These are phyloP conservation scores for Mycogone perniciosa DNA, from an alignment of 2,329 filamentous ascomycete species.

Conservation along the genomic window DNA sequence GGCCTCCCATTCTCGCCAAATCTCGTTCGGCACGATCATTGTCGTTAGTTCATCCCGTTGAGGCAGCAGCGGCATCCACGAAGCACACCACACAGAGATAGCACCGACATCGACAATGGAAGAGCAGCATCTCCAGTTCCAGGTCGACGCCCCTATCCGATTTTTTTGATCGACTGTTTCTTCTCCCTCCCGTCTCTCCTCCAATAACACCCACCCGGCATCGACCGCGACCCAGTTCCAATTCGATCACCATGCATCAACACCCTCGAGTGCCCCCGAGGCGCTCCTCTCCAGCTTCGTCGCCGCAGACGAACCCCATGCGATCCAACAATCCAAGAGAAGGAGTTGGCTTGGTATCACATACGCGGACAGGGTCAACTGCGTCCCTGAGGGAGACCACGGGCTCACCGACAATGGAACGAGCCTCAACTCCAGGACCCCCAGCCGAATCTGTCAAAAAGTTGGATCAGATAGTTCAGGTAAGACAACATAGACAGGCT, in stretches of 20 bases:
- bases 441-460: slow-evolving; percentile 66
- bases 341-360: slow-evolving; percentile 31
- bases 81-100: background rate
- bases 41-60: background rate
- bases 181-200: slow-evolving; percentile 8
- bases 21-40: too few relatives aligned
- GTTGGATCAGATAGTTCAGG: slow-evolving; percentile 90
- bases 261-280: slow-evolving; percentile 71
- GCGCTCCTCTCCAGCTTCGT: slow-evolving; percentile 65
- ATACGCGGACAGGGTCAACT: slow-evolving; percentile 39
- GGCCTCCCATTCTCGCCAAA: background rate
- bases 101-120: slow-evolving; percentile 24
- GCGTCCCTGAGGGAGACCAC: slow-evolving; percentile 33
- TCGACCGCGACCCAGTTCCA: background rate
- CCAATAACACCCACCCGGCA: background rate
- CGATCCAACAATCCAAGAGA: slow-evolving; percentile 73
- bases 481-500: slow-evolving; percentile 29
- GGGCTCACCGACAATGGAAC: slow-evolving; percentile 44
- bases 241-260: slow-evolving; percentile 66
- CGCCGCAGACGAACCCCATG: slow-evolving; percentile 46
- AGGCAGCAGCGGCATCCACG: background rate
- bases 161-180: slow-evolving; percentile 19
- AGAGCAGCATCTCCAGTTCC: slow-evolving; percentile 27
- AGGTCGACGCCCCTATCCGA: slow-evolving; percentile 26
- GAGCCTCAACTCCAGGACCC: slow-evolving; percentile 39